phyloP scores from a whole-genome alignment of 768 basidiomycete species.

The Fomitopsis serialis region DNA sequence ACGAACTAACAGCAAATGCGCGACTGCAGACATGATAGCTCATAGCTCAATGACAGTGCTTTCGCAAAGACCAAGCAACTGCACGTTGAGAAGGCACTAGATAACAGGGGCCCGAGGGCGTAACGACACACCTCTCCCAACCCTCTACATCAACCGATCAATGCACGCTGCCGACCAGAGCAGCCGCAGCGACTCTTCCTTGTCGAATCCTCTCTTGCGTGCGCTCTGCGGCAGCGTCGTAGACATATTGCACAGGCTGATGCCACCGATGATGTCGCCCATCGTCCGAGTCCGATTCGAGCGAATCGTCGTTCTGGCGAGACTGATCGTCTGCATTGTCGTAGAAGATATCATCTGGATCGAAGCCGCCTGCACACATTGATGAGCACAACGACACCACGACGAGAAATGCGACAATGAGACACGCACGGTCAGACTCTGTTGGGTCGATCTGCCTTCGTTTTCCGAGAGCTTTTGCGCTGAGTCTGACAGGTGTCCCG shows the following conservation, averaged over 20 bases:
- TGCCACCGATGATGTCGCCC: conserved; percentile 26
- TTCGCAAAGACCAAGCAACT: too few relatives aligned
- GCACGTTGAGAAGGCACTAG: too few relatives aligned
- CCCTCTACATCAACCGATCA: too few relatives aligned
- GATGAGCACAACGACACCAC: background rate
- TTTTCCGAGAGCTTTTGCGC: conserved; percentile 88
- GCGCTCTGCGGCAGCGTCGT: conserved; percentile 88
- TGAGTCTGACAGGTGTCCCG: conserved; percentile 53
- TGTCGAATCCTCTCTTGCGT: conserved; percentile 54
- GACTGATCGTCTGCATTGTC: conserved; percentile 31
- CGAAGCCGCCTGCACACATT: conserved; percentile 37
- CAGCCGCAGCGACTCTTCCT: conserved; percentile 21
- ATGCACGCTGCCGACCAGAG: conserved; percentile 24
- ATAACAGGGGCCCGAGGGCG: too few relatives aligned
- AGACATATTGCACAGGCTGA: conserved; percentile 68
- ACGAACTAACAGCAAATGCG: too few relatives aligned
- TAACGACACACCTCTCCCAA: too few relatives aligned
- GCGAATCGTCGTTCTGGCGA: conserved; percentile 17
- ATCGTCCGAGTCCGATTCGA: conserved; percentile 51
- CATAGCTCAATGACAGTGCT: too few relatives aligned
- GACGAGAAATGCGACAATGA: too few relatives aligned
- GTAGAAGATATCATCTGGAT: conserved; percentile 54
- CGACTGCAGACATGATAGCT: too few relatives aligned
- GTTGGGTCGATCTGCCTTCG: conserved; percentile 55
- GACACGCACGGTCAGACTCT: conserved; percentile 39